These are phyloP conservation scores for Ceratocystis ficicola DNA, from an alignment of 2,329 filamentous ascomycete species.

Conservation along the genomic window DNA sequence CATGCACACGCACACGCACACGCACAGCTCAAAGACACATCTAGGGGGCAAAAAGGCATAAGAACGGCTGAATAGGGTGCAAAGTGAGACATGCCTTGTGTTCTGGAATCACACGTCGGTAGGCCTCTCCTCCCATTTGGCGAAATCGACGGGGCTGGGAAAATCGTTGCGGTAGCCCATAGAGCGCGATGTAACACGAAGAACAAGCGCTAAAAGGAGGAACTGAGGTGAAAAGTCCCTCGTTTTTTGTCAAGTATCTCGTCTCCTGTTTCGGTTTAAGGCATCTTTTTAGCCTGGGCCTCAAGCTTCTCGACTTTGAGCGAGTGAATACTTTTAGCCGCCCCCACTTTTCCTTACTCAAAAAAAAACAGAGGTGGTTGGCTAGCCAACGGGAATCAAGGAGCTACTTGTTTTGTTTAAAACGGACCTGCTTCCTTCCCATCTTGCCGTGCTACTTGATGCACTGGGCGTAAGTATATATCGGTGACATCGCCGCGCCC, in stretches of 20 bases:
- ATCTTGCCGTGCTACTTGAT: too few relatives aligned
- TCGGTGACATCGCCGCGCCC: too few relatives aligned
- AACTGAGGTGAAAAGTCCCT: background rate
- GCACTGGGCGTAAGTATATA: too few relatives aligned
- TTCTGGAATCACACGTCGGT: background rate
- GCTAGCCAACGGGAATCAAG: constrained; percentile 6
- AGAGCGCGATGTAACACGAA: background rate
- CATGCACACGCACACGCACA: background rate
- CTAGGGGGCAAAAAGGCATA: background rate
- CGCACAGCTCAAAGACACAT: background rate
- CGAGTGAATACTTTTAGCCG: background rate
- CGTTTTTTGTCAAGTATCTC: background rate
- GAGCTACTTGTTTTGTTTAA: background rate
- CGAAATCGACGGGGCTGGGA: constrained; percentile 12
- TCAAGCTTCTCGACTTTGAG: too few relatives aligned
- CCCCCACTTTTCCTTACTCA: background rate
- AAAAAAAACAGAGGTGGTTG: constrained; percentile 12
- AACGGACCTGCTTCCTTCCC: too few relatives aligned
- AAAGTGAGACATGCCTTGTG: background rate
- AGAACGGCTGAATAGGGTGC: too few relatives aligned
- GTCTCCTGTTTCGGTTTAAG: constrained; percentile 7
- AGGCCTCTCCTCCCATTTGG: background rate
- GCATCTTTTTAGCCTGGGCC: background rate
- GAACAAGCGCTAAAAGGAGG: too few relatives aligned
- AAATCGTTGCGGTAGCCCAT: background rate